phyloP scores from a whole-genome alignment of 2,329 filamentous ascomycete genomes.

The Coniochaeta pulveracea region DNA sequence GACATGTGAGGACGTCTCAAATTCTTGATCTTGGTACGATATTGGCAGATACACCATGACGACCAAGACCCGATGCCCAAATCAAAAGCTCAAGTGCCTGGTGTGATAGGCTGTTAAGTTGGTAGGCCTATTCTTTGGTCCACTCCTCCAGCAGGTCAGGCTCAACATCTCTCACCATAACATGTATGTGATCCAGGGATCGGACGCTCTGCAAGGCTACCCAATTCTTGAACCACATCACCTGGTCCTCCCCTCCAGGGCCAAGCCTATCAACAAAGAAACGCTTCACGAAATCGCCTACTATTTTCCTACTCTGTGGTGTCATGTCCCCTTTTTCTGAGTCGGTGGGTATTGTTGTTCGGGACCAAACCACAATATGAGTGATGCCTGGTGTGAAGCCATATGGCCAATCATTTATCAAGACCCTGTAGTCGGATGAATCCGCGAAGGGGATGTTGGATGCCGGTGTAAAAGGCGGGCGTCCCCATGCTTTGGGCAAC shows the following conservation, averaged over 20 bases:
- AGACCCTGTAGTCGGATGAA: constrained; percentile 52
- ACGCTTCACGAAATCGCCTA: constrained; percentile 57
- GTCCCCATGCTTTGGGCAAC: constrained; percentile 55
- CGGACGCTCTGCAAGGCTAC: constrained; percentile 77
- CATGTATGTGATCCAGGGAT: constrained; percentile 80
- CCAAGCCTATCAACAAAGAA: constrained; percentile 55
- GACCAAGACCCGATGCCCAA: too few species aligned
- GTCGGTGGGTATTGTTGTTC: constrained; percentile 68
- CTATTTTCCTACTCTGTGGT: constrained; percentile 46
- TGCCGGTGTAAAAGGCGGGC: constrained; percentile 40
- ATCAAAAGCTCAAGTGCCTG: not conserved
- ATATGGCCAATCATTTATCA: constrained; percentile 93
- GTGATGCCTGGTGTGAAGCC: constrained; percentile 53
- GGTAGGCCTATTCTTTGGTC: constrained; percentile 33
- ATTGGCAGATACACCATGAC: too few species aligned
- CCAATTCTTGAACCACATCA: constrained; percentile 95
- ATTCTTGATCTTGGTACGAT: too few species aligned
- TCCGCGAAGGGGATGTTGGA: constrained; percentile 40
- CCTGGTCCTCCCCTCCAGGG: constrained; percentile 32
- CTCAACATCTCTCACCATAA: constrained; percentile 48
- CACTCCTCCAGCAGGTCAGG: constrained; percentile 40
- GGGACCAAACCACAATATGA: constrained; percentile 90
- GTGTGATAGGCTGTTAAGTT: too few species aligned
- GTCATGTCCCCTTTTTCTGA: constrained; percentile 61
- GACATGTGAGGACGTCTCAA: too few species aligned